A percentile compares a stretch with the other conserved stretches of the same genome.
Conservation (phyloP, 495 filamentous ascomycete genomes). For the Podospora appendiculata region DNA sequence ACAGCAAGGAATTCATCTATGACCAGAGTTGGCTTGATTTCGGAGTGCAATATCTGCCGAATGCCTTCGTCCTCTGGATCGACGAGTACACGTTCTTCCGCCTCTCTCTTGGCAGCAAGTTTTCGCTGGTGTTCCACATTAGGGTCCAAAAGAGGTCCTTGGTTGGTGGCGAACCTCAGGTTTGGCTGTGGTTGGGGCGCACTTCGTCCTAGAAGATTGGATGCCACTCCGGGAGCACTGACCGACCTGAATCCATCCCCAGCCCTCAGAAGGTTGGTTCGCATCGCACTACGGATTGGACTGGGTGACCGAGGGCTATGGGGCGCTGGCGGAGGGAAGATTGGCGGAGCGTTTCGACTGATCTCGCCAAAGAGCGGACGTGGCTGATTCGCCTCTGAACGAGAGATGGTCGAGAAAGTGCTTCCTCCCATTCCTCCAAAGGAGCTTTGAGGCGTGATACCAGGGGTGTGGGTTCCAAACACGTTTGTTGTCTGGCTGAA, state of each 20-base stretch:
- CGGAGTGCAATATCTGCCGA: constrained; percentile 39
- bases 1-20: constrained; percentile 50
- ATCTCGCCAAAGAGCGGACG: constrained; percentile 62
- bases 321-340: constrained; percentile 51
- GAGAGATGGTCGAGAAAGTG: constrained; percentile 37
- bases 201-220: constrained; percentile 33
- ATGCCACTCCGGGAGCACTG: constrained; percentile 48
- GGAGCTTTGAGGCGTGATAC: constrained; percentile 58
- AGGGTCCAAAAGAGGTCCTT: constrained; percentile 20
- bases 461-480: constrained; percentile 40
- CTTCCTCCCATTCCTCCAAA: constrained; percentile 46
- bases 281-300: constrained; percentile 52
- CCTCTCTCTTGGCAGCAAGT: constrained; percentile 37
- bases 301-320: constrained; percentile 71
- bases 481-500: constrained; percentile 45
- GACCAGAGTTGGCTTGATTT: constrained; percentile 39
- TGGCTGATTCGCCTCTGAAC: constrained; percentile 33
- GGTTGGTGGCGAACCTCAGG: constrained; percentile 11
- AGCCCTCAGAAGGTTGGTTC: constrained; percentile 37
- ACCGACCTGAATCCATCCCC: constrained; percentile 45
- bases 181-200: constrained; percentile 11
- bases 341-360: constrained; percentile 37
- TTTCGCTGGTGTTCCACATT: constrained; percentile 33
- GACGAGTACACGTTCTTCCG: constrained; percentile 40
- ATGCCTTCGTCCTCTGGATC: constrained; percentile 52